Conservation (phyloP, 2,329 filamentous ascomycete genomes). For the Escovopsis sp. region DNA sequence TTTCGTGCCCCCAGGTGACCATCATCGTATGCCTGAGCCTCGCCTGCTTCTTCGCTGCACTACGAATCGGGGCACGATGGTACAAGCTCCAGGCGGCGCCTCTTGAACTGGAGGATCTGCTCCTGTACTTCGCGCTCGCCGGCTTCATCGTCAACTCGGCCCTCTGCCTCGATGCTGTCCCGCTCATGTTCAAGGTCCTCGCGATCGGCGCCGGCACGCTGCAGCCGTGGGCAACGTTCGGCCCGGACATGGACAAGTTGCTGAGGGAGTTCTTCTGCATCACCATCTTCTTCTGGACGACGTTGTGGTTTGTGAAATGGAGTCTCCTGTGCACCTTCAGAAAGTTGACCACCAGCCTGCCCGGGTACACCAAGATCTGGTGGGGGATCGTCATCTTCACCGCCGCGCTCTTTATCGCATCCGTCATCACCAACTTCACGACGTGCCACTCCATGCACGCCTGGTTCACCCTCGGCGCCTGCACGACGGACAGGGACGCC, state of each 20-base stretch:
- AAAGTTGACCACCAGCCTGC: slow-evolving; percentile 6
- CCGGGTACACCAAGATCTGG: slow-evolving; percentile 7
- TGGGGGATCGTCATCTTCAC: slow-evolving; percentile 8
- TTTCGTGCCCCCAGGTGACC: slow-evolving; percentile 2
- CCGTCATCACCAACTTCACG: slow-evolving; percentile 10
- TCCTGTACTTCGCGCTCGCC: slow-evolving; percentile 7
- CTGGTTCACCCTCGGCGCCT: slow-evolving; percentile 8
- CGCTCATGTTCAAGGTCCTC: slow-evolving; percentile 6
- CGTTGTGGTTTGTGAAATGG: slow-evolving; percentile 10
- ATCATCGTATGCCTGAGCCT: slow-evolving; percentile 7
- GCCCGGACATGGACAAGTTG: slow-evolving; percentile 6
- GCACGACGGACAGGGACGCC: slow-evolving; percentile 6
- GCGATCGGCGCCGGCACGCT: slow-evolving; percentile 2
- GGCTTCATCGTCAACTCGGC: slow-evolving; percentile 8
- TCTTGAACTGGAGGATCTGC: slow-evolving; percentile 6
- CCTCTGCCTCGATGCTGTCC: slow-evolving; percentile 8
- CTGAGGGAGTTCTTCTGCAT: slow-evolving; percentile 9
- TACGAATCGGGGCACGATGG: slow-evolving; percentile 7
- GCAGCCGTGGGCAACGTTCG: slow-evolving; percentile 4
- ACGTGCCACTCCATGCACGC: slow-evolving; percentile 9
- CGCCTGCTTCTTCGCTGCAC: slow-evolving; percentile 5
- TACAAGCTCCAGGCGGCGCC: slow-evolving; percentile 7
- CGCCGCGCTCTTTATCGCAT: slow-evolving; percentile 8
- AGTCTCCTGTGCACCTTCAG: slow-evolving; percentile 10
- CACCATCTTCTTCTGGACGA: slow-evolving; percentile 11